These are phyloP conservation scores for Macrolepiota fuliginosa DNA, from an alignment of 768 basidiomycete species.

Conservation along the genomic window DNA sequence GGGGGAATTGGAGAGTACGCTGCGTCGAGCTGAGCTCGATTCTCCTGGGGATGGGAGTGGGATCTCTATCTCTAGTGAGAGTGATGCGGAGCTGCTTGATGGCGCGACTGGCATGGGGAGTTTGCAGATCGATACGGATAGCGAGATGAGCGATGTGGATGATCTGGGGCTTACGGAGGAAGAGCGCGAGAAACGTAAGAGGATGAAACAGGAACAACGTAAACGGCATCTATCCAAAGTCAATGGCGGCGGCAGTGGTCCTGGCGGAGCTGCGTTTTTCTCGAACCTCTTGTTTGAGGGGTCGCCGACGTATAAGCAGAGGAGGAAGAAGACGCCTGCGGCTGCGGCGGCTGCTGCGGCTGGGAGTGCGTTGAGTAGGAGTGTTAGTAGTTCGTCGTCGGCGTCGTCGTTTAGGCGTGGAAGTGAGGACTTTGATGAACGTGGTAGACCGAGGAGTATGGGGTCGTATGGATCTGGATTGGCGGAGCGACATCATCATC, in stretches of 20 bases:
- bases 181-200: conserved; percentile 83
- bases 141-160: conserved; percentile 15
- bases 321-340: conserved; percentile 70
- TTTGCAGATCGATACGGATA: conserved; percentile 16
- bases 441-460: conserved; percentile 22
- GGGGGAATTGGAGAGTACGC: conserved; percentile 34
- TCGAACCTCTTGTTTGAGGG: conserved; percentile 61
- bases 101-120: conserved; percentile 11
- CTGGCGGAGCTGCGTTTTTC: conserved; percentile 9
- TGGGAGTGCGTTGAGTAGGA: conserved; percentile 10
- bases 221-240: conserved; percentile 15
- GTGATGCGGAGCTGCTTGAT: conserved; percentile 22
- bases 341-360: conserved; percentile 13
- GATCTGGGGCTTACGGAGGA: conserved; percentile 72
- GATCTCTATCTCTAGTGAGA: conserved; percentile 17
- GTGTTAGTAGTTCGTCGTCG: conserved; percentile 2
- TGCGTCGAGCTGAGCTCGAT: conserved; percentile 27
- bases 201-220: conserved; percentile 63
- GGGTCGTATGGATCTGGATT: conserved; percentile 11
- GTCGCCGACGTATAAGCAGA: conserved; percentile 84
- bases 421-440: conserved; percentile 31
- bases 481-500: conserved; percentile 10
- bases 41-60: not conserved
- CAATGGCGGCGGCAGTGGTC: not conserved
- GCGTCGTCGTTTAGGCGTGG: conserved; percentile 18